phyloP scores from a whole-genome alignment of 2,329 filamentous ascomycete genomes.

The Aspergillus aculeatus region DNA sequence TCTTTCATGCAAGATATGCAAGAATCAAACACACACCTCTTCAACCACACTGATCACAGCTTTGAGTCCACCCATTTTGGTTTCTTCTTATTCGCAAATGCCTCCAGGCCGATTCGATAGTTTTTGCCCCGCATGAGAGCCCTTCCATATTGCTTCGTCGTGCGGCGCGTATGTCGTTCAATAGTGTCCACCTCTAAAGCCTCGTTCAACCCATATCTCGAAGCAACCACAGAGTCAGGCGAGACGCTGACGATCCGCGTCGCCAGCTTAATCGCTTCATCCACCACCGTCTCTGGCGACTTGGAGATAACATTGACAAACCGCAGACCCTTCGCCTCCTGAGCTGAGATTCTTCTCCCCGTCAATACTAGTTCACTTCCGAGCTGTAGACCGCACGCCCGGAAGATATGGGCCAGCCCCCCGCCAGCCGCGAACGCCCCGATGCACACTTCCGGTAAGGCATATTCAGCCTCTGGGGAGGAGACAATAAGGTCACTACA shows the following conservation, averaged over 20 bases:
- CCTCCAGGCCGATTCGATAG: constrained; percentile 75
- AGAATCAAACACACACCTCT: no score
- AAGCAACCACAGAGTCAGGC: constrained; percentile 73
- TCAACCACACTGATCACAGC: not conserved
- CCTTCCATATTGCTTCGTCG: constrained; percentile 81
- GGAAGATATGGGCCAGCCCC: constrained; percentile 65
- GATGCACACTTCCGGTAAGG: constrained; percentile 67
- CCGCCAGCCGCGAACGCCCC: constrained; percentile 71
- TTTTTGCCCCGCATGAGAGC: constrained; percentile 81
- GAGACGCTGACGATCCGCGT: constrained; percentile 61
- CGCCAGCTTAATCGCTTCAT: constrained; percentile 66
- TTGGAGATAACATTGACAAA: constrained; percentile 64
- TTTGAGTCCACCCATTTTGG: constrained; percentile 66
- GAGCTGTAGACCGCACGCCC: constrained; percentile 65
- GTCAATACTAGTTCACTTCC: constrained; percentile 71
- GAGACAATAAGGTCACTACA: constrained; percentile 71
- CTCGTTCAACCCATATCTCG: constrained; percentile 61
- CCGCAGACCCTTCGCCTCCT: constrained; percentile 62
- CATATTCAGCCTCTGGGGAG: constrained; percentile 57
- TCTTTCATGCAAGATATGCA: no score
- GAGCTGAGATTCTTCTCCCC: constrained; percentile 59
- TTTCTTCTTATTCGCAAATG: constrained; percentile 73
- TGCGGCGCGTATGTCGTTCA: constrained; percentile 68
- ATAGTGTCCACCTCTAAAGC: constrained; percentile 65
- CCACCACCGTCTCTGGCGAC: constrained; percentile 73